Evolutionary conservation across 169 alveolate genomes (phyloP).

Genomic region (Cytauxzoon felis): DNA sequence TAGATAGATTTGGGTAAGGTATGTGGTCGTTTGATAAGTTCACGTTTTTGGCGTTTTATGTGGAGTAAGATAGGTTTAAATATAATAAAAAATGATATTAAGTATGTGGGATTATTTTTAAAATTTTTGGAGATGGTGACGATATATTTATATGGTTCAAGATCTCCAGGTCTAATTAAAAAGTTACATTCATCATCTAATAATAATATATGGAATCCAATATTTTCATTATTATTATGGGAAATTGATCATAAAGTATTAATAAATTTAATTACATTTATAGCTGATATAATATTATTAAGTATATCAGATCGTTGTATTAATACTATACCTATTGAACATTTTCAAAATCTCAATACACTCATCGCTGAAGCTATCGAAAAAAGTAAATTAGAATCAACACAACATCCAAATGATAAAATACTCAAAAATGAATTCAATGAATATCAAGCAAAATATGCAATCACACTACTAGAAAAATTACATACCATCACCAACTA

Average conservation of each 20-base stretch:
- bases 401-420: constrained; percentile 2
- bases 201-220: constrained; percentile 43
- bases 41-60: constrained; percentile 50
- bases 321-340: neutral
- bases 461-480: constrained; percentile 16
- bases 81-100: constrained; percentile 2
- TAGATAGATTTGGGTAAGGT: constrained; percentile 19
- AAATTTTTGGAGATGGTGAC: constrained; percentile 49
- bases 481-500: neutral
- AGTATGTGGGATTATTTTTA: constrained; percentile 9
- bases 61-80: constrained; percentile 40
- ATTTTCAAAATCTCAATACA: neutral
- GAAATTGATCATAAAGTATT: constrained; percentile 15
- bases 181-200: constrained; percentile 22
- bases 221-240: constrained; percentile 37
- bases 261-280: constrained; percentile 23
- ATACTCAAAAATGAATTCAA: constrained; percentile 41
- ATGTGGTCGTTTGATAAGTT: constrained; percentile 42
- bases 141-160: constrained; percentile 30
- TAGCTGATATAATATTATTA: constrained; percentile 49
- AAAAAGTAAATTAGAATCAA: constrained; percentile 19
- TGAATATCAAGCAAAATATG: constrained; percentile 17
- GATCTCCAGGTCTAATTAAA: constrained; percentile 32
- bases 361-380: constrained; percentile 1
- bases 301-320: constrained; percentile 36